Evolutionary conservation across 1,284 basidiomycete species (phyloP), one percentile per base, ranked within the genome.

Genomic region (Austropuccinia psidii): DNA sequence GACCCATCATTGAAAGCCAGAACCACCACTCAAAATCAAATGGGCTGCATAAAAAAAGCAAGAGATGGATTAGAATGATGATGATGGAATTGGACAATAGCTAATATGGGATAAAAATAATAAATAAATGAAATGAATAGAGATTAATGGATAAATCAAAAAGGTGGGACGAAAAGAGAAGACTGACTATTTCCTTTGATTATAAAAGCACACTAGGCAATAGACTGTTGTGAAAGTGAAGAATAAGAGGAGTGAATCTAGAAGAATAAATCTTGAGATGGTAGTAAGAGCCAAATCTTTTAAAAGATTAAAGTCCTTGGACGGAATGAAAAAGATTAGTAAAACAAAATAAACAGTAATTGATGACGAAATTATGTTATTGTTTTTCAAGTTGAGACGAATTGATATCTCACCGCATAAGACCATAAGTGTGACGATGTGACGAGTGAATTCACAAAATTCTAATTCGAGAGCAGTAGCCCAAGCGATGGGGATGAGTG

Each of bases 191-290:
- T 37, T 62, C 54, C 95, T 91, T 82, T 96, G 90, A 80, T 95
- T 95, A 81, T 97, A 93, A 83, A 98, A 98, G 82, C 94, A 97
- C 73, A 92, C 88, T 66, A 98, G 84, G 80, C 90, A 93, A 81
- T 96, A 94, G 76, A 95, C 90, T 41, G 94, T 95, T 78, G 91
- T 89, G 83, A 97, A 93, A 33, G 95, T 98, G 84, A 98, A 98
- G 85, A 94, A 96, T 55, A 98, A 85, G 13, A 98, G 84, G 92
- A 98, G 97, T 33, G 95, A 94, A 81, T 98, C 95, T 79, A 98
- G 85, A 66, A 98, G 87, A 82, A 98, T 95, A 82, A 98, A 98
- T 21, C 95, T 87, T 55, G 93, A 96, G 80, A 98, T 98, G 79
- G 89, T 90, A 67, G 97, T 83, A 93, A 93, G 98, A 77, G 90